A percentile compares a stretch with the other conserved stretches of the same genome.
These are phyloP conservation scores for Hypericum androsaemum DNA, from an alignment of 345 rosid species.

Conservation along the genomic window DNA sequence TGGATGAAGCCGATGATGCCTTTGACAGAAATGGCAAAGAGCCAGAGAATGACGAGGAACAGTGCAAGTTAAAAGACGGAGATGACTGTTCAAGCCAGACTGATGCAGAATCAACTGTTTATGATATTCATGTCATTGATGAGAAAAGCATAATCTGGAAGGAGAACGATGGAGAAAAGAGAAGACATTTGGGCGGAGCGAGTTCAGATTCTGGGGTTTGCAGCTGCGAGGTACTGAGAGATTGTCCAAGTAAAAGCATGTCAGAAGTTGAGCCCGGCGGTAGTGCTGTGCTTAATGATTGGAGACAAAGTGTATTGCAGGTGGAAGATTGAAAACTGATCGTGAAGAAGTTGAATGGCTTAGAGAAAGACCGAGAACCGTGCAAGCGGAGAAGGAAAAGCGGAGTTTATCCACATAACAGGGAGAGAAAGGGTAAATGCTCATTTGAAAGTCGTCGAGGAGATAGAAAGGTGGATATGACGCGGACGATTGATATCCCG, in stretches of 20 bases:
- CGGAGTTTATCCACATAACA: conserved; percentile 10
- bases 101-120: conserved; percentile 40
- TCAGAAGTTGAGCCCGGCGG: conserved; percentile 4
- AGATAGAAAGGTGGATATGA: too few species aligned
- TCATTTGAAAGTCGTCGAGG: conserved; percentile 17
- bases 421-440: conserved; percentile 8
- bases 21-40: conserved; percentile 1
- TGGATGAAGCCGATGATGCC: conserved; percentile 11
- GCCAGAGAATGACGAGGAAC: conserved; percentile 4
- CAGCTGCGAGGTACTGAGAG: conserved; percentile 10
- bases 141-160: conserved; percentile 7
- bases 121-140: conserved; percentile 23
- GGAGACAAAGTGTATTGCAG: neutral
- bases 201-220: conserved; percentile 14
- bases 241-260: conserved; percentile 11
- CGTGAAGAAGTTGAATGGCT: conserved; percentile 22
- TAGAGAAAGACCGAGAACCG: conserved; percentile 14
- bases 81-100: conserved; percentile 3
- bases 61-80: conserved; percentile 2
- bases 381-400: conserved; percentile 18
- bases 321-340: conserved; percentile 14
- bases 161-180: conserved; percentile 9
- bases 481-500: too few species aligned
- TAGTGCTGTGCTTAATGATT: neutral
- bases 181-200: neutral